Conservation (phyloP, 257 asterid genomes). For the Leptodermis oblonga region DNA sequence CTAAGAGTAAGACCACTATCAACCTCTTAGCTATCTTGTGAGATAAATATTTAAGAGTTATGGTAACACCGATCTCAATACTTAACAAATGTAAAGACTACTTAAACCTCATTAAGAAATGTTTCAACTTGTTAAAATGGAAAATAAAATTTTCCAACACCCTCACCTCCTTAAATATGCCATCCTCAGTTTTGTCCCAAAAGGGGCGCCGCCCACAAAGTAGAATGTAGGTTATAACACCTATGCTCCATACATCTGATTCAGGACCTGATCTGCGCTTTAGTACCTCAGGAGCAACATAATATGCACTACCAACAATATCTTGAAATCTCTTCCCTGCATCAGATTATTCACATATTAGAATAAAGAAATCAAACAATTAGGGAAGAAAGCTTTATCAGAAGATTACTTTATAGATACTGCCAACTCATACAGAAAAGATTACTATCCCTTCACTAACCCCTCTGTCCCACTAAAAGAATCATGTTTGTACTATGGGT, state of each 20-base stretch:
- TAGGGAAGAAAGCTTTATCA: too few relatives aligned
- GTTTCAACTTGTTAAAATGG: background rate
- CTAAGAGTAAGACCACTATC: background rate
- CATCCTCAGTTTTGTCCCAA: slow-evolving; percentile 99
- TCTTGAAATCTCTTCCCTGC: slow-evolving; percentile 87
- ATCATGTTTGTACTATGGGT: too few relatives aligned
- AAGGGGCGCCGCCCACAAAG: slow-evolving; percentile 97
- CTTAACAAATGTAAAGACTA: too few relatives aligned
- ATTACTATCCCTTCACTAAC: too few relatives aligned
- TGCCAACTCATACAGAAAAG: background rate
- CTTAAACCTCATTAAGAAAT: background rate
- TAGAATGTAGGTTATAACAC: slow-evolving; percentile 93
- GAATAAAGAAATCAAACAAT: slow-evolving; percentile 2
- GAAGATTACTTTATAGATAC: background rate
- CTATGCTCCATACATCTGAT: slow-evolving; percentile 99
- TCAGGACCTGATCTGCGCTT: slow-evolving; percentile 96
- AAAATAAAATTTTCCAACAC: background rate
- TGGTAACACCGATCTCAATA: too few relatives aligned
- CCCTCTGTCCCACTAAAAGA: too few relatives aligned
- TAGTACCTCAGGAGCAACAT: slow-evolving; percentile 98
- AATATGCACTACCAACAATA: slow-evolving; percentile 98
- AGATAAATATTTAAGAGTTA: too few relatives aligned
- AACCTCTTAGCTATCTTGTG: background rate
- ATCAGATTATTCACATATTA: background rate
- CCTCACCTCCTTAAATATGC: slow-evolving; percentile 92